These are phyloP conservation scores for Malassezia brasiliensis DNA, from an alignment of 1,284 basidiomycete species.

Conservation along the genomic window DNA sequence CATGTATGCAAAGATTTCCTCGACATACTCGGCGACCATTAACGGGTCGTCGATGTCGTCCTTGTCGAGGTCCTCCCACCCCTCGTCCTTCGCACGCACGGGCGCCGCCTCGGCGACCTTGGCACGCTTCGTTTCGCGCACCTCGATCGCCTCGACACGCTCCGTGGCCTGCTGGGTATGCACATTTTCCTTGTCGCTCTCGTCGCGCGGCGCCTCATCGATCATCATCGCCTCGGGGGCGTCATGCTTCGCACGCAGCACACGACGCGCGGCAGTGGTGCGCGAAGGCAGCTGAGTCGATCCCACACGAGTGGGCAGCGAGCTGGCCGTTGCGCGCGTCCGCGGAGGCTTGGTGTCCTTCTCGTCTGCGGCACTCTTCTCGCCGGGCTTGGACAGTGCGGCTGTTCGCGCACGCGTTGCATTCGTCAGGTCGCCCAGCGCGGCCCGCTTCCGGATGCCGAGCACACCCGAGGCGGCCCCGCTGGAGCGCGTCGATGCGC, in stretches of 20 bases:
- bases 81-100: slow-evolving; percentile 51
- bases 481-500: not conserved
- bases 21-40: slow-evolving; percentile 94
- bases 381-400: not conserved
- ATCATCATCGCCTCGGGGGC: slow-evolving; percentile 21
- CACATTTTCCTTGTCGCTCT: slow-evolving; percentile 16
- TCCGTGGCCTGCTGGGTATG: slow-evolving; percentile 19
- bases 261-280: slow-evolving; percentile 5
- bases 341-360: slow-evolving; percentile 10
- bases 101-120: slow-evolving; percentile 12
- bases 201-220: slow-evolving; percentile 23
- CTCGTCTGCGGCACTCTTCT: slow-evolving; percentile 8
- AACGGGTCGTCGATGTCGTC: slow-evolving; percentile 88
- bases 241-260: slow-evolving; percentile 45
- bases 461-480: slow-evolving; percentile 24
- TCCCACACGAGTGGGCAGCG: not conserved
- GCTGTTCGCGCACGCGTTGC: slow-evolving; percentile 26
- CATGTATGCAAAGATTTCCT: slow-evolving; percentile 87
- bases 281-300: not conserved
- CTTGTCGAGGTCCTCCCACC: slow-evolving; percentile 76
- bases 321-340: not conserved
- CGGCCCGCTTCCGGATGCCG: slow-evolving; percentile 43
- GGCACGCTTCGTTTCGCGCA: slow-evolving; percentile 27
- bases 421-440: slow-evolving; percentile 45
- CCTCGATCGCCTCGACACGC: slow-evolving; percentile 5